A percentile compares a stretch with the other conserved stretches of the same genome.
Evolutionary conservation across 2,329 filamentous ascomycete genomes (phyloP).

Genomic region (Hymenoscyphus occultus): DNA sequence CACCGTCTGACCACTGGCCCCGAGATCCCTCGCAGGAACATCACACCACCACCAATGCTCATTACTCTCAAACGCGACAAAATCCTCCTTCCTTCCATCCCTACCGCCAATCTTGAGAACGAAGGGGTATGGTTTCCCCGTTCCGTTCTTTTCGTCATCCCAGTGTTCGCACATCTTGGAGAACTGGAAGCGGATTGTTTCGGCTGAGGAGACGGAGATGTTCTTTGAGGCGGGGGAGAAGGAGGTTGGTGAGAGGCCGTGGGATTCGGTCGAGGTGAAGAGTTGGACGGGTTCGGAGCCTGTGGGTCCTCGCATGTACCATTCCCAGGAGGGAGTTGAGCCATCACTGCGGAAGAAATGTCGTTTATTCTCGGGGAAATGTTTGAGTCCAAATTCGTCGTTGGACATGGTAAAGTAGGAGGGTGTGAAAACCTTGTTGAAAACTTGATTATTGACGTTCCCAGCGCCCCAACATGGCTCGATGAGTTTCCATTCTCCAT

Average conservation of each 20-base stretch:
- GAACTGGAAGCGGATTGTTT: constrained; percentile 74
- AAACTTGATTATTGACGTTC: constrained; percentile 54
- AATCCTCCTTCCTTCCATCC: constrained; percentile 65
- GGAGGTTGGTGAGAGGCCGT: constrained; percentile 54
- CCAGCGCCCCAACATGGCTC: constrained; percentile 95
- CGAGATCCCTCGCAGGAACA: constrained; percentile 62
- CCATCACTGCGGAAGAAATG: constrained; percentile 77
- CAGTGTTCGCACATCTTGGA: constrained; percentile 78
- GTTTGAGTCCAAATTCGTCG: constrained; percentile 74
- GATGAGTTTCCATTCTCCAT: constrained; percentile 84
- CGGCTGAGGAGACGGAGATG: constrained; percentile 59
- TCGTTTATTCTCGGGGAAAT: constrained; percentile 68
- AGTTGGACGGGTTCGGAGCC: constrained; percentile 47
- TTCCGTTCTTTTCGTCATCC: constrained; percentile 66
- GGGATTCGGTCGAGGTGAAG: constrained; percentile 44
- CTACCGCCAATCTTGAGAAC: constrained; percentile 64
- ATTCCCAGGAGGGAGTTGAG: constrained; percentile 68
- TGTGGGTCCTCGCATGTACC: constrained; percentile 68
- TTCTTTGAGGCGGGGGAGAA: constrained; percentile 59
- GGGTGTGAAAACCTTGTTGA: constrained; percentile 66
- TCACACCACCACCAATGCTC: constrained; percentile 81
- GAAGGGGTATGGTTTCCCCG: constrained; percentile 65
- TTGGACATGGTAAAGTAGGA: constrained; percentile 61
- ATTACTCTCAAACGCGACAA: constrained; percentile 71
- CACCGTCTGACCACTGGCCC: constrained; percentile 65